Percentiles rank a stretch among this genome's conserved stretches.
phyloP scores from a whole-genome alignment of 1,139 yeast species.

The Scheffersomyces lignicola region DNA sequence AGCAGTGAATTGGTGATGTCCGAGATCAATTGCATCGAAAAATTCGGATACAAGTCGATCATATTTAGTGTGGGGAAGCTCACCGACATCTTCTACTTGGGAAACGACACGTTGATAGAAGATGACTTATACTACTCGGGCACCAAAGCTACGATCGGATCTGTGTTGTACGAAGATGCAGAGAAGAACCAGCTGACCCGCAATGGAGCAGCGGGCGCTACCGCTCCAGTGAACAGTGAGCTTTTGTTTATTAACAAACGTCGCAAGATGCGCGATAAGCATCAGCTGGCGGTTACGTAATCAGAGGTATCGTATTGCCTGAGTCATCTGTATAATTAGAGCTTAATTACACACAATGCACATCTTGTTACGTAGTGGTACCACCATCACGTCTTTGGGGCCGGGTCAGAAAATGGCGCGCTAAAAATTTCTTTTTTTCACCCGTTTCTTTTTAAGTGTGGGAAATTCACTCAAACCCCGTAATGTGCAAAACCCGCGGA shows the following conservation, averaged over 20 bases:
- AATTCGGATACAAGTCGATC: slow-evolving; percentile 77
- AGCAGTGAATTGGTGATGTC: slow-evolving; percentile 14
- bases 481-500: background rate
- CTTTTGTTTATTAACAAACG: slow-evolving; percentile 53
- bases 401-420: too few relatives aligned
- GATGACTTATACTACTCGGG: slow-evolving; percentile 41
- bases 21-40: slow-evolving; percentile 47
- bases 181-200: slow-evolving; percentile 25
- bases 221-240: slow-evolving; percentile 23
- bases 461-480: slow-evolving; percentile 3
- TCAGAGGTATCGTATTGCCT: too few relatives aligned
- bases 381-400: too few relatives aligned
- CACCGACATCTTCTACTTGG: slow-evolving; percentile 71
- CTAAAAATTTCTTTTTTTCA: slow-evolving; percentile 1
- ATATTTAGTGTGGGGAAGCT: slow-evolving; percentile 72
- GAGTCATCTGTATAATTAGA: too few relatives aligned
- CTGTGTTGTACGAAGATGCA: slow-evolving; percentile 30
- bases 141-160: slow-evolving; percentile 25
- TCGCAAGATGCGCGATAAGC: slow-evolving; percentile 36
- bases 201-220: slow-evolving; percentile 17
- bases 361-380: too few relatives aligned
- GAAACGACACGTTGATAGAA: slow-evolving; percentile 53
- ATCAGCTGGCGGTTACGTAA: slow-evolving; percentile 9
- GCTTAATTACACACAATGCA: too few relatives aligned
- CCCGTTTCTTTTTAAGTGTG: background rate